Percentiles rank a stretch among this genome's conserved stretches.
Conservation (phyloP, 768 basidiomycete species). For the Trametes elegans region DNA sequence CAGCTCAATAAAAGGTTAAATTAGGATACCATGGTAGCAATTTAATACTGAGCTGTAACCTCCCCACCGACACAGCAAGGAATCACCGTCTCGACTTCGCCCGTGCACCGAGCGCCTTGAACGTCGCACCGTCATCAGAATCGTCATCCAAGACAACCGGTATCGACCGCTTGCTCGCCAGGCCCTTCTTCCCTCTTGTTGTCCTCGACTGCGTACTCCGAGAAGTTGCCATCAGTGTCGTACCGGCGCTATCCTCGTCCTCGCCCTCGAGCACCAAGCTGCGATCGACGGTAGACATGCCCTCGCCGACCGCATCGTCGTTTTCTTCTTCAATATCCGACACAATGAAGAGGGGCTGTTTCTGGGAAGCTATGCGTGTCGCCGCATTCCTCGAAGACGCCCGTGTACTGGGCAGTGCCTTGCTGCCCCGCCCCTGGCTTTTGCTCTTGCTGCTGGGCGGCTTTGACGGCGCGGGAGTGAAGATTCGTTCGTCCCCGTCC, state of each 20-base stretch:
- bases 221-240: conserved; percentile 28
- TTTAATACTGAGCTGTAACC: no score
- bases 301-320: conserved; percentile 5
- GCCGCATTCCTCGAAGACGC: conserved; percentile 3
- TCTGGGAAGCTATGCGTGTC: conserved; percentile 28
- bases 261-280: conserved; percentile 8
- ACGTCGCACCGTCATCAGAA: conserved; percentile 70
- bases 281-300: conserved; percentile 38
- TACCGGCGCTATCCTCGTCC: conserved; percentile 5
- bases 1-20: no score
- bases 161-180: conserved; percentile 30
- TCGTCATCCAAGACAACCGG: conserved; percentile 56
- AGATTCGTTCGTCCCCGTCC: conserved; percentile 43
- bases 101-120: conserved; percentile 50
- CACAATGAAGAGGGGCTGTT: conserved; percentile 50
- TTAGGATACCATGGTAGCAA: no score
- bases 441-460: conserved; percentile 2
- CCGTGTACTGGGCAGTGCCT: neutral
- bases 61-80: no score
- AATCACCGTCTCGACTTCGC: neutral
- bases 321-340: conserved; percentile 43
- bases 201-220: conserved; percentile 21
- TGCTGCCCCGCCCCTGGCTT: neutral
- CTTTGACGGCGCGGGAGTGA: neutral
- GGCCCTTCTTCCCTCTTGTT: conserved; percentile 9